A percentile compares a stretch with the other conserved stretches of the same genome.
These are phyloP conservation scores for Coniochaeta sp. DNA, from an alignment of 2,329 filamentous ascomycete species.

Conservation along the genomic window DNA sequence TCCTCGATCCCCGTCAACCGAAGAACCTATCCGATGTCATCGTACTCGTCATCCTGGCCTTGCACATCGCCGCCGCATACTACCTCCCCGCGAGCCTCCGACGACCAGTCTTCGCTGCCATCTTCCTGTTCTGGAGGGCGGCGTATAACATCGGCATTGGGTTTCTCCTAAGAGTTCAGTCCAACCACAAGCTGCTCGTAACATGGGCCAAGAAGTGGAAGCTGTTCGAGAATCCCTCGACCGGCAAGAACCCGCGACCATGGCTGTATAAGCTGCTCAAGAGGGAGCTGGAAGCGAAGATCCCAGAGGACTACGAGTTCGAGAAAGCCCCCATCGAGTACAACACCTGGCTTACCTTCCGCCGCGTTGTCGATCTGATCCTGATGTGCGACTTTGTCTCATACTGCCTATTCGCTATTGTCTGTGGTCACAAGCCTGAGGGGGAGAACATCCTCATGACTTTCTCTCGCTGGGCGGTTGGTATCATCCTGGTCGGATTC, in stretches of 20 bases:
- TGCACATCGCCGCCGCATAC: constrained; percentile 69
- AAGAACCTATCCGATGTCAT: constrained; percentile 86
- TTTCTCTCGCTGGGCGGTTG: constrained; percentile 68
- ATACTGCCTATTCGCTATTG: constrained; percentile 91
- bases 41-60: constrained; percentile 70
- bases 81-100: constrained; percentile 62
- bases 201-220: constrained; percentile 80
- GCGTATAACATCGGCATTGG: constrained; percentile 94
- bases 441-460: constrained; percentile 66
- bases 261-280: constrained; percentile 80
- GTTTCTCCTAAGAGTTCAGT: constrained; percentile 81
- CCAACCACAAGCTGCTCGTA: constrained; percentile 77
- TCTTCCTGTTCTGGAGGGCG: constrained; percentile 89
- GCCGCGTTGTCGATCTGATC: constrained; percentile 90
- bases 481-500: constrained; percentile 76
- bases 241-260: constrained; percentile 76
- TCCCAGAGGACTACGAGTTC: constrained; percentile 87
- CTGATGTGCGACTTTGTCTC: constrained; percentile 98
- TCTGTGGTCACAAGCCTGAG: constrained; percentile 69
- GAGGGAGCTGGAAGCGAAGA: constrained; percentile 87
- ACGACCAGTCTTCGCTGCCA: constrained; percentile 68
- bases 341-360: constrained; percentile 97
- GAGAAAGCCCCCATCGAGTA: constrained; percentile 93
- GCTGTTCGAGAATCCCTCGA: constrained; percentile 77
- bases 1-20: constrained; percentile 87